phyloP scores from a whole-genome alignment of 2,329 filamentous ascomycete species.

The Alternaria brassicae region DNA sequence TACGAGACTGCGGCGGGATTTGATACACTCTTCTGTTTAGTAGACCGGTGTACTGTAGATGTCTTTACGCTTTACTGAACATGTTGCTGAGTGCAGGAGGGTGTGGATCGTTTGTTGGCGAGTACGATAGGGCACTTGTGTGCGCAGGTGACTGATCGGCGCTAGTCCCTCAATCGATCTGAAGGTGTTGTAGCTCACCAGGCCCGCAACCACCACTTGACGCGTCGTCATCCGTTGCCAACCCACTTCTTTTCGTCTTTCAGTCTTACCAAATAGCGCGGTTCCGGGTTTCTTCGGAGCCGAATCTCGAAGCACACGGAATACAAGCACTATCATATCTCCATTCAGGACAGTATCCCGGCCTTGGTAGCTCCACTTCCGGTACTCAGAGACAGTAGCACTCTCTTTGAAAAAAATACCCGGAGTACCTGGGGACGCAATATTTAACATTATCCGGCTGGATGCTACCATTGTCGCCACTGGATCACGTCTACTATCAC shows the following conservation, averaged over 20 bases:
- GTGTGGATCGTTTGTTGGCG: constrained; percentile 5
- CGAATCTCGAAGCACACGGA: not conserved
- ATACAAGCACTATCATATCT: not conserved
- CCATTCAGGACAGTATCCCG: not conserved
- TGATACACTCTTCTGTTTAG: constrained; percentile 9
- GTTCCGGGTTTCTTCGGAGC: not conserved
- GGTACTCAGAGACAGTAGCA: not conserved
- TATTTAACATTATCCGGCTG: not conserved
- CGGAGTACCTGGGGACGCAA: not conserved
- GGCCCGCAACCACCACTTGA: constrained; percentile 6
- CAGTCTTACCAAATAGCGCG: constrained; percentile 8
- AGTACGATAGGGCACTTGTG: constrained; percentile 5
- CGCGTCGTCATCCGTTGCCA: constrained; percentile 2
- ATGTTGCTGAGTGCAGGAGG: constrained; percentile 6
- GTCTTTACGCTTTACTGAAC: constrained; percentile 10
- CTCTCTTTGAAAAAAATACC: not conserved
- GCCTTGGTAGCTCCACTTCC: constrained; percentile 1
- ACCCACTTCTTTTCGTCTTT: constrained; percentile 8
- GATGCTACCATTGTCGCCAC: not conserved
- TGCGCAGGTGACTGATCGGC: constrained; percentile 9
- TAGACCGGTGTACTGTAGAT: too few species aligned
- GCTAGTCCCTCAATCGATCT: constrained; percentile 12
- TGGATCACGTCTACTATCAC: not conserved
- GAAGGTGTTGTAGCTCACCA: constrained; percentile 6
- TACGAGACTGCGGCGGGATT: constrained; percentile 15